Base-by-base conservation (phyloP, 768 basidiomycete genomes). In the Lactarius vividus region DNA sequence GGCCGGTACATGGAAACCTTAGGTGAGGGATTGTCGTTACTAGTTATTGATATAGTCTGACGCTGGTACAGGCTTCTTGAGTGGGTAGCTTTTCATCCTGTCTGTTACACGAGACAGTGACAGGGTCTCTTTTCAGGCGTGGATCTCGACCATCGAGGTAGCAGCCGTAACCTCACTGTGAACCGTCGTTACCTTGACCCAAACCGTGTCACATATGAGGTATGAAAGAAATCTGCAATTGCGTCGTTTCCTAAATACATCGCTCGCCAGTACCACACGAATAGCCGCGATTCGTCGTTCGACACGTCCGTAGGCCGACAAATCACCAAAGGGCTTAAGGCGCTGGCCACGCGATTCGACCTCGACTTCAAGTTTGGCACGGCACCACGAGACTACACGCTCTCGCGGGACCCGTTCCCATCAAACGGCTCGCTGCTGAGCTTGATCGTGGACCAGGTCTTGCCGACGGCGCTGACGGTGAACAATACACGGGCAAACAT, bases 1-100 rank as follows among this genome's bases (percentile, higher is more conserved):
- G 91, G 95, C 20, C 80, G 92, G 28, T 96, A 96, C 73, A 91
- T 96, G 88, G 95, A 97, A 77, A 97, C 94, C 11, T 79, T 96
- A 61, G 93, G 92, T 89, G 57, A 15, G 83, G 72, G 59, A 15
- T 13, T 18, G 57, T 16, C 33, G 10, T 6, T 39, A 4, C n/a
- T 46, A 13, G 6, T 23, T 44, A 29, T 15, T 1, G 15, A 58
- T 37, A 46, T 28, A 7, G 4, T 54, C 42, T 35, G 20, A 44
- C 23, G 16, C n/a, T 67, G 67, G 20, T 63, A 68, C 35, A 74
- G 76, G 88, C 10, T 92, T 86, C 84, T 77, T 90, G 79, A 88
- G 90, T 88, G 71, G 49, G 80, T 75, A 9, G 28, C 20, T 49
- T 64, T 26, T 15, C 20, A n/a, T 20, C 15, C 18, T 6, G 6